Conservation (phyloP, 225 moss, liverwort and hornwort species). For the Sphagnum tenellum region DNA sequence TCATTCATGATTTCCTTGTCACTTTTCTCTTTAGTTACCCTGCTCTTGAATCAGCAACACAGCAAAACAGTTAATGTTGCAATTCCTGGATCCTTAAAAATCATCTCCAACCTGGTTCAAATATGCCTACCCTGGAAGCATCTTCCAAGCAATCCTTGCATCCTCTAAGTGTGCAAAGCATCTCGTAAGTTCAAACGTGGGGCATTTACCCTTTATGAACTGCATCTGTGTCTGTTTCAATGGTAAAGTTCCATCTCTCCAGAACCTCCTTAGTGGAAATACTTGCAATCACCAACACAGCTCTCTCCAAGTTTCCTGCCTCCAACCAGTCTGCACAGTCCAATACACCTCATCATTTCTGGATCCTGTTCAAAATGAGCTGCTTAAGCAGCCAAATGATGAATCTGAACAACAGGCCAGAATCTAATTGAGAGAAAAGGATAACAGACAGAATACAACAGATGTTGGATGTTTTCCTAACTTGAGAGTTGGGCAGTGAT, state of each 20-base stretch:
- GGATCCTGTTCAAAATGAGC: too few relatives aligned
- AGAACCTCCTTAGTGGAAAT: slow-evolving; percentile 75
- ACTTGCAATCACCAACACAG: slow-evolving; percentile 76
- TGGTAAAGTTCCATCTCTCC: slow-evolving; percentile 95
- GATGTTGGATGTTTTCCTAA: neutral
- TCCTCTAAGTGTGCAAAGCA: too few relatives aligned
- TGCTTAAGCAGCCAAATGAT: too few relatives aligned
- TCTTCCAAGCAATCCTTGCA: too few relatives aligned
- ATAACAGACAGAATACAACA: neutral
- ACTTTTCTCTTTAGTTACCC: slow-evolving; percentile 54
- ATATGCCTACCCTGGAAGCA: too few relatives aligned
- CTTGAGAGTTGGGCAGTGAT: slow-evolving; percentile 77
- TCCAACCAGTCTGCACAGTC: slow-evolving; percentile 64
- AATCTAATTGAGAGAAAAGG: neutral
- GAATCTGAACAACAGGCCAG: neutral
- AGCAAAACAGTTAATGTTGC: neutral
- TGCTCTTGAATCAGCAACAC: slow-evolving; percentile 15
- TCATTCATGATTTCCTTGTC: slow-evolving; percentile 97
- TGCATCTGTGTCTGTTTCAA: slow-evolving; percentile 81
- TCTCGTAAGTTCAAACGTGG: too few relatives aligned
- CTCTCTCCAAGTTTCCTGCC: slow-evolving; percentile 76
- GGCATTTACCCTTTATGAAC: slow-evolving; percentile 57
- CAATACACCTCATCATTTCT: neutral
- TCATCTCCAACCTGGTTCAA: too few relatives aligned
- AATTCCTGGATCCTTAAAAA: too few relatives aligned